phyloP scores from a whole-genome alignment of 306 rosid genomes.

The Vicia sativa region DNA sequence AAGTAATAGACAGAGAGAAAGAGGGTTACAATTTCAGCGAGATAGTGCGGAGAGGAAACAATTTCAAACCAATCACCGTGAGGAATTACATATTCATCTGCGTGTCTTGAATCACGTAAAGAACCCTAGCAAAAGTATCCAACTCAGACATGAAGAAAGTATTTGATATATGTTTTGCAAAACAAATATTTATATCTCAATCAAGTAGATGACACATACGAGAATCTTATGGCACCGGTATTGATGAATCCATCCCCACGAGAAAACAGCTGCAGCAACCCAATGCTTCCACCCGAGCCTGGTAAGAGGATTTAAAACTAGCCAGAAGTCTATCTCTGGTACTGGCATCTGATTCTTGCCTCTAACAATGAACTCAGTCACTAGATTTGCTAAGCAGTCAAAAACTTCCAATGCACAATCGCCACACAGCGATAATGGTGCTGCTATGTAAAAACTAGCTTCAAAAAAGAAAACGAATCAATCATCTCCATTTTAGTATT shows the following conservation, averaged over 20 bases:
- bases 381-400: conserved; percentile 47
- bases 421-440: conserved; percentile 86
- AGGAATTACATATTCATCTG: conserved; percentile 75
- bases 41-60: conserved; percentile 90
- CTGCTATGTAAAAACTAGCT: conserved; percentile 82
- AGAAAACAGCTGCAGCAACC: conserved; percentile 71
- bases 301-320: conserved; percentile 57
- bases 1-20: conserved; percentile 15
- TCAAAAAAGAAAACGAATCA: conserved; percentile 50
- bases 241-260: conserved; percentile 94
- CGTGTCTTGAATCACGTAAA: conserved; percentile 56
- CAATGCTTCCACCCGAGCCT: conserved; percentile 77
- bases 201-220: conserved; percentile 55
- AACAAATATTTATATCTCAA: conserved; percentile 32
- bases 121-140: conserved; percentile 67
- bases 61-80: conserved; percentile 82
- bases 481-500: conserved; percentile 33
- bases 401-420: conserved; percentile 61
- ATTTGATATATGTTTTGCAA: conserved; percentile 13
- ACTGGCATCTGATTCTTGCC: conserved; percentile 67
- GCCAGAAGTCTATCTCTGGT: conserved; percentile 58
- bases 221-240: conserved; percentile 75
- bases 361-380: conserved; percentile 65
- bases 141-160: conserved; percentile 33
- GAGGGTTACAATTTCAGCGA: conserved; percentile 79